Percentiles rank a stretch among this genome's conserved stretches.
Evolutionary conservation across 2,329 filamentous ascomycete species (phyloP).

Genomic region (Stromatinia cepivora): DNA sequence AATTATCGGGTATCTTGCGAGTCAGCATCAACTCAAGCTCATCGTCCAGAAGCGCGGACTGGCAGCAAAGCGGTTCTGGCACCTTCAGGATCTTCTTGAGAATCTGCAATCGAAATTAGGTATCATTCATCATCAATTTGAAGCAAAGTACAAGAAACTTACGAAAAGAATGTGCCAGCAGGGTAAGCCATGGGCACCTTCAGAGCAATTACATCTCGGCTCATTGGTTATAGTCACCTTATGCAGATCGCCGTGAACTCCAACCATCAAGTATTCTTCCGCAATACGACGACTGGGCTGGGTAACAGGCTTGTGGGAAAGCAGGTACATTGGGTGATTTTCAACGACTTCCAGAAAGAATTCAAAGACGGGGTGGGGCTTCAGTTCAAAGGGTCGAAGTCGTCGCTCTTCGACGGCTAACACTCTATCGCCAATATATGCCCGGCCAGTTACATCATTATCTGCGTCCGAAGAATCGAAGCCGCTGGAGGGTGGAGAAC

Average conservation of each 20-base stretch:
- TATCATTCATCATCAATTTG: background rate
- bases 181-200: conserved; percentile 54
- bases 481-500: too few relatives aligned
- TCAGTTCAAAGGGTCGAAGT: background rate
- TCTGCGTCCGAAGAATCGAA: too few relatives aligned
- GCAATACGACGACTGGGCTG: too few relatives aligned
- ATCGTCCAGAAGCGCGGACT: background rate
- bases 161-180: conserved; percentile 66
- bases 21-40: background rate
- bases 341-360: background rate
- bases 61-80: background rate
- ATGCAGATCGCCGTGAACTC: conserved; percentile 63
- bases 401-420: background rate
- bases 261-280: conserved; percentile 48
- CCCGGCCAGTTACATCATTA: background rate
- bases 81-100: background rate
- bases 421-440: background rate
- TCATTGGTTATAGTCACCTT: conserved; percentile 53
- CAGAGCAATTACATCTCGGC: conserved; percentile 57
- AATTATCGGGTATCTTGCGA: background rate
- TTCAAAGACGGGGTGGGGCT: background rate
- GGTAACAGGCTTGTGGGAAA: background rate
- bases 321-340: background rate
- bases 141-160: conserved; percentile 35
- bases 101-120: background rate